Conservation (phyloP, 2,329 filamentous ascomycete species). For the Fusarium cyanostomum region DNA sequence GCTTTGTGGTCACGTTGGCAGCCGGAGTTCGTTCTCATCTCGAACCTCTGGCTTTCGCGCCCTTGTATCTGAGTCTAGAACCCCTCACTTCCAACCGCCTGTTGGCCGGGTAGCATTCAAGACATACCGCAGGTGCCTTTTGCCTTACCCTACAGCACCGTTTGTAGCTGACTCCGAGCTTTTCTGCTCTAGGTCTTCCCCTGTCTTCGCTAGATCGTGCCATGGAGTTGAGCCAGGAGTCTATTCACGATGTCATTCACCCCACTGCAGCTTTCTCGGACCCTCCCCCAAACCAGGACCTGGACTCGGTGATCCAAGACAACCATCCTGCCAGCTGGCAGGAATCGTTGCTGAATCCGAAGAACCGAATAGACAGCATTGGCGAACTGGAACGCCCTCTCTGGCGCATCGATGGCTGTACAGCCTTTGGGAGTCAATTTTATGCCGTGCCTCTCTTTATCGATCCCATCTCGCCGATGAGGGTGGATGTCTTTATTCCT, state of each 20-base stretch:
- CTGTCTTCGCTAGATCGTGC: conserved; percentile 20
- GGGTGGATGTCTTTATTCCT: conserved; percentile 67
- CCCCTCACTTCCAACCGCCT: conserved; percentile 28
- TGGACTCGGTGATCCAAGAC: conserved; percentile 2
- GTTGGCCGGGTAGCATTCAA: conserved; percentile 25
- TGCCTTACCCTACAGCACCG: conserved; percentile 31
- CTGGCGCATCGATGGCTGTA: conserved; percentile 69
- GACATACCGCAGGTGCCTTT: conserved; percentile 34
- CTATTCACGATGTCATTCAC: conserved; percentile 66
- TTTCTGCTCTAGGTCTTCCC: conserved; percentile 11
- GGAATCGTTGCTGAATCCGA: conserved; percentile 64
- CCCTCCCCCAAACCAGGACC: conserved; percentile 4
- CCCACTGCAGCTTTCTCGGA: conserved; percentile 63
- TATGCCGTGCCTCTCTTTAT: conserved; percentile 65
- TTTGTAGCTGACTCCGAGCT: conserved; percentile 19
- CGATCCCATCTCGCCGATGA: conserved; percentile 56
- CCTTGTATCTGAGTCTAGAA: conserved; percentile 31
- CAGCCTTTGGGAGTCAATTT: conserved; percentile 66
- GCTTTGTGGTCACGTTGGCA: conserved; percentile 18
- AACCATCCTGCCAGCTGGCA: conserved; percentile 51
- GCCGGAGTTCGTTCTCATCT: conserved; percentile 10
- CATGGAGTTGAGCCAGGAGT: conserved; percentile 64
- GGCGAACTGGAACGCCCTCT: conserved; percentile 54
- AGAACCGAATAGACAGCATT: conserved; percentile 68
- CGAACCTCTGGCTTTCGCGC: conserved; percentile 13